Conservation (phyloP, 192 early-diverging fungal genomes). For the Umbelopsis ramanniana region DNA sequence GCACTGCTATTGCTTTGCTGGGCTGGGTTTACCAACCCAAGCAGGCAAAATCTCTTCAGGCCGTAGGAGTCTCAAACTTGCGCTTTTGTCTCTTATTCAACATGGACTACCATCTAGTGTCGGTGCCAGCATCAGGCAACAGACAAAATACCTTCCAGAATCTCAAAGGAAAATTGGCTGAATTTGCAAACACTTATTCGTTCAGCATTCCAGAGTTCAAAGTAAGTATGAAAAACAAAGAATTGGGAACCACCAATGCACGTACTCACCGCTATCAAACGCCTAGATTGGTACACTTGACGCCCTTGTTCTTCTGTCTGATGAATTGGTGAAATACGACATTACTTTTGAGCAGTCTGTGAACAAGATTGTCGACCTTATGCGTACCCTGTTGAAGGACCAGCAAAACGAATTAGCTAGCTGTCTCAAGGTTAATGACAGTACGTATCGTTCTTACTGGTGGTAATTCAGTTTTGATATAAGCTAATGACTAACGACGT, state of each 20-base stretch:
- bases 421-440: constrained; percentile 79
- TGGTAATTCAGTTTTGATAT: constrained; percentile 19
- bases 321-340: constrained; percentile 92
- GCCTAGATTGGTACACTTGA: constrained; percentile 95
- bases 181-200: constrained; percentile 81
- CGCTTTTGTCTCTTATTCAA: constrained; percentile 19
- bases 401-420: constrained; percentile 60
- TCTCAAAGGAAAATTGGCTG: constrained; percentile 75
- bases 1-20: background rate
- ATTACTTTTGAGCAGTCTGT: constrained; percentile 70
- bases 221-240: constrained; percentile 47
- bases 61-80: constrained; percentile 13
- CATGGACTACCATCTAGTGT: constrained; percentile 70
- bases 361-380: constrained; percentile 85
- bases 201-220: constrained; percentile 93
- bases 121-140: constrained; percentile 89
- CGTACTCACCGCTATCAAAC: constrained; percentile 2
- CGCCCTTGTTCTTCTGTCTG: constrained; percentile 89
- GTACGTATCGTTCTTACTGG: constrained; percentile 50
- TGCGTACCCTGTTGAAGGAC: constrained; percentile 72
- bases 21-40: background rate
- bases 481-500: background rate
- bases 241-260: background rate
- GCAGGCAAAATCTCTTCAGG: background rate
- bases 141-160: constrained; percentile 65